Percentiles rank a stretch among this genome's conserved stretches.
Evolutionary conservation across 2,329 filamentous ascomycete genomes (phyloP).

Genomic region (Chalaropsis ovoidea): DNA sequence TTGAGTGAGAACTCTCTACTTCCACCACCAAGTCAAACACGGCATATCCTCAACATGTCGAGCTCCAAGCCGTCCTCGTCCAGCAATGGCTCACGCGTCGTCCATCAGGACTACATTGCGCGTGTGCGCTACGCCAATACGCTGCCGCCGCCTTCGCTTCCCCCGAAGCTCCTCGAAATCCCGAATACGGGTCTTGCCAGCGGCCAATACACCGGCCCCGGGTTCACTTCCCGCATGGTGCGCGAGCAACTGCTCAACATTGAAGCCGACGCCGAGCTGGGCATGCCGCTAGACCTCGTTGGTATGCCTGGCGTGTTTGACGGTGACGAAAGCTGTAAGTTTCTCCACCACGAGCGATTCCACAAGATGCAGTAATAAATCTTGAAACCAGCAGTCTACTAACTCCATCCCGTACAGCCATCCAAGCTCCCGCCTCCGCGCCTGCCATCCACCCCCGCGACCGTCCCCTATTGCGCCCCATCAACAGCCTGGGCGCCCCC

Average conservation of each 20-base stretch:
- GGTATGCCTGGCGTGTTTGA: conserved; percentile 92
- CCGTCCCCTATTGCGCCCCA: conserved; percentile 68
- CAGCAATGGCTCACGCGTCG: conserved; percentile 44
- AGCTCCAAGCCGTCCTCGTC: conserved; percentile 21
- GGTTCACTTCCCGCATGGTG: conserved; percentile 79
- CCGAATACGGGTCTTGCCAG: conserved; percentile 82
- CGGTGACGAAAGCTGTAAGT: conserved; percentile 82
- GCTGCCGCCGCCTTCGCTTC: conserved; percentile 84
- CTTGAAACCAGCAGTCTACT: neutral
- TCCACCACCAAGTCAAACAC: neutral
- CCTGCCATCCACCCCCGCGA: conserved; percentile 73
- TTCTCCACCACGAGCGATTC: conserved; percentile 1
- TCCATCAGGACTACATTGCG: conserved; percentile 94
- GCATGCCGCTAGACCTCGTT: conserved; percentile 92
- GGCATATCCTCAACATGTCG: conserved; percentile 16
- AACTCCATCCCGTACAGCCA: conserved; percentile 44
- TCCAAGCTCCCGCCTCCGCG: conserved; percentile 64
- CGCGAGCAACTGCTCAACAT: conserved; percentile 91
- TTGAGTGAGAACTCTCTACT: neutral
- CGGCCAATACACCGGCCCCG: conserved; percentile 79
- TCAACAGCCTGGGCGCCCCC: conserved; percentile 75
- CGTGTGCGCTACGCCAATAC: conserved; percentile 93
- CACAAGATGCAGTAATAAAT: neutral
- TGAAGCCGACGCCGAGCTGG: conserved; percentile 92
- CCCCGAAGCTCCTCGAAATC: conserved; percentile 93